Evolutionary conservation across 2,329 filamentous ascomycete genomes (phyloP).

Genomic region (Aureobasidium sp.): DNA sequence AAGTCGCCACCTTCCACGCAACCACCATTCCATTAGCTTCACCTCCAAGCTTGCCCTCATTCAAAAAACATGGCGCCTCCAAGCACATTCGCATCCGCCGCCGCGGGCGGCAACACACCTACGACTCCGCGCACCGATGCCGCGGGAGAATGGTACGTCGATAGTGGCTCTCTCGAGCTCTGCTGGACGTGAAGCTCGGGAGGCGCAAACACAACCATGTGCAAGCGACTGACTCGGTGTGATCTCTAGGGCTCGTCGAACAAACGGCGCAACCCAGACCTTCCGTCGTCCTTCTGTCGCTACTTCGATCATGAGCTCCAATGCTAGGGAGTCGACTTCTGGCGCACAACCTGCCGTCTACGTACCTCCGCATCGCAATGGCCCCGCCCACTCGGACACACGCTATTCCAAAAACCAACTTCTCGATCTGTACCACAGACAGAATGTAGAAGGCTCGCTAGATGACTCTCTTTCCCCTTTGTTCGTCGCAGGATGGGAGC

Average conservation of each 20-base stretch:
- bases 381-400: constrained; percentile 40
- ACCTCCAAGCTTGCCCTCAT: constrained; percentile 5
- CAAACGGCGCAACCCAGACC: constrained; percentile 59
- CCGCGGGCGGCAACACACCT: constrained; percentile 34
- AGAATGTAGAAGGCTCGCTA: constrained; percentile 50
- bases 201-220: constrained; percentile 12
- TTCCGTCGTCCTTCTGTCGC: constrained; percentile 57
- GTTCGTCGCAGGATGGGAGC: constrained; percentile 72
- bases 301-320: constrained; percentile 40
- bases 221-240: not conserved
- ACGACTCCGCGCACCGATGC: constrained; percentile 33
- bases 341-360: constrained; percentile 35
- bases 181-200: not conserved
- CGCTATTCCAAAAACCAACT: constrained; percentile 76
- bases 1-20: not conserved
- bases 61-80: constrained; percentile 32
- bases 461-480: constrained; percentile 58
- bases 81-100: constrained; percentile 42
- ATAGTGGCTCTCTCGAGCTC: not conserved
- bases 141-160: constrained; percentile 37
- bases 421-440: constrained; percentile 62
- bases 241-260: constrained; percentile 48
- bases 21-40: not conserved
- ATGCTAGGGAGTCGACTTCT: constrained; percentile 20
- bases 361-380: constrained; percentile 56